These are phyloP conservation scores for Phytopythium kandeliae DNA, from an alignment of 352 stramenopile genomes.

Conservation along the genomic window DNA sequence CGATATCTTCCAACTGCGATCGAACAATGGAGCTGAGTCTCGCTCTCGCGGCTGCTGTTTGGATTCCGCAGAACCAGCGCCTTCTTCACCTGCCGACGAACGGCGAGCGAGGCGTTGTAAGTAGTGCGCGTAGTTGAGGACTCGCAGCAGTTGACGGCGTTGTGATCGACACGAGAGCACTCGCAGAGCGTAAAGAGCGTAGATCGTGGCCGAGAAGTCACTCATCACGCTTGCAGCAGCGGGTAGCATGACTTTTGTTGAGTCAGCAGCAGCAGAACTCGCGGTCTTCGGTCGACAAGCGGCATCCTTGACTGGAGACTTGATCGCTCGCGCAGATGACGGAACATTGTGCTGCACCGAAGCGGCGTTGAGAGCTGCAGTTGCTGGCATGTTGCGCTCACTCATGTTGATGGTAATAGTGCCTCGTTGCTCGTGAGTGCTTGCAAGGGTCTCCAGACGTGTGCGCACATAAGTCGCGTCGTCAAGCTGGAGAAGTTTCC, in stretches of 20 bases:
- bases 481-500: conserved; percentile 26
- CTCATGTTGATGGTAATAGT: conserved; percentile 18
- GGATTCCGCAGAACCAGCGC: neutral
- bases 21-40: neutral
- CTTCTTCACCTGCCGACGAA: neutral
- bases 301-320: neutral
- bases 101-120: conserved; percentile 8
- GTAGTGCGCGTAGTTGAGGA: conserved; percentile 49
- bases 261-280: neutral
- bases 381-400: neutral
- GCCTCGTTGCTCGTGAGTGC: conserved; percentile 29
- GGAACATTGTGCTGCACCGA: neutral
- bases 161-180: conserved; percentile 32
- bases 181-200: conserved; percentile 33
- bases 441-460: conserved; percentile 27
- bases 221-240: neutral
- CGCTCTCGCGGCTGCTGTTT: neutral
- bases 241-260: neutral
- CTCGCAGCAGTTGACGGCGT: conserved; percentile 30
- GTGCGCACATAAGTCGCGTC: conserved; percentile 27
- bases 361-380: neutral
- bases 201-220: conserved; percentile 7
- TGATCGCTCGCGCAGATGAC: too few species aligned
- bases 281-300: neutral
- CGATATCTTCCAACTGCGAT: neutral